A percentile compares a stretch with the other conserved stretches of the same genome.
Conservation (phyloP, 116 monocot genomes). For the Dioscorea cayenensis region DNA sequence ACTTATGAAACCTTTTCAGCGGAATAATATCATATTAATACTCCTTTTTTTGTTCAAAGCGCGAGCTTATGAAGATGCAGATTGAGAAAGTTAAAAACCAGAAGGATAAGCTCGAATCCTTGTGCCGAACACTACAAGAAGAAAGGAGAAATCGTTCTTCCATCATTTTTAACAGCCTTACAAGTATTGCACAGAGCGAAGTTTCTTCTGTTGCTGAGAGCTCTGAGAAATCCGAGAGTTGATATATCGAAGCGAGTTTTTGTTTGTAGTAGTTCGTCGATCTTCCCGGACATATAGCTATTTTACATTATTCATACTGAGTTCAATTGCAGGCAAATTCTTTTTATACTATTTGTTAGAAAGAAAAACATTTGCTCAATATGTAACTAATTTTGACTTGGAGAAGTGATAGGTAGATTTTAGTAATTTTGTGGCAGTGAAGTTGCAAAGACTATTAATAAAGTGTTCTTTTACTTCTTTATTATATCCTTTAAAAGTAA, state of each 20-base stretch:
- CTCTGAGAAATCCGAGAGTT: background rate
- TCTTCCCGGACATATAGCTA: background rate
- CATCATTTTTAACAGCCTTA: background rate
- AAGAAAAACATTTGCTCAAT: too few relatives aligned
- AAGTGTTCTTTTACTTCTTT: too few relatives aligned
- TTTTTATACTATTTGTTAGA: too few relatives aligned
- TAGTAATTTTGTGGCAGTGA: too few relatives aligned
- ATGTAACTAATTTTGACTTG: too few relatives aligned
- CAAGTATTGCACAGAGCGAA: background rate
- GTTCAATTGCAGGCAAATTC: too few relatives aligned
- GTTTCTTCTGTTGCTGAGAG: background rate
- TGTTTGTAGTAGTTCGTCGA: background rate
- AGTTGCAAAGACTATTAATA: too few relatives aligned
- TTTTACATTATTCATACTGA: too few relatives aligned
- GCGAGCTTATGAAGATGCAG: slow-evolving; percentile 78
- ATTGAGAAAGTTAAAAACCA: slow-evolving; percentile 79
- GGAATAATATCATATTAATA: background rate
- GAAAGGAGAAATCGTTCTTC: slow-evolving; percentile 57
- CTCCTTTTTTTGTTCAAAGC: slow-evolving; percentile 28
- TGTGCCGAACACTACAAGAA: slow-evolving; percentile 80
- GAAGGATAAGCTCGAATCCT: slow-evolving; percentile 88
- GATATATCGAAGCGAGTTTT: background rate
- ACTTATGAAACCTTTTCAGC: background rate
- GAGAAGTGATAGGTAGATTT: too few relatives aligned
- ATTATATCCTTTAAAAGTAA: too few relatives aligned